These are phyloP conservation scores for Trichoderma gracile DNA, from an alignment of 2,329 filamentous ascomycete species.

Conservation along the genomic window DNA sequence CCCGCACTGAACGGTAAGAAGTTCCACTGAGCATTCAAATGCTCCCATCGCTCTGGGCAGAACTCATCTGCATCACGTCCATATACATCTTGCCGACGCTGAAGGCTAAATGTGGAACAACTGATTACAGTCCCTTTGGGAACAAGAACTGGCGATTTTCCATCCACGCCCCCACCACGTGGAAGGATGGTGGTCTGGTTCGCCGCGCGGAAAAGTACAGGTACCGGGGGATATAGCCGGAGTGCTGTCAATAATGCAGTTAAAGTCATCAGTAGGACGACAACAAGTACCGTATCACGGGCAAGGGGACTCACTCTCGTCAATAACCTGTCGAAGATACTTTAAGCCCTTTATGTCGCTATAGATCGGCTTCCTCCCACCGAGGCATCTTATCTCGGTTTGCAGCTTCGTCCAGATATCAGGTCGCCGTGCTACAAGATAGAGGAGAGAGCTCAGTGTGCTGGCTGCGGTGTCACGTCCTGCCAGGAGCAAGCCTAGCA, in stretches of 20 bases:
- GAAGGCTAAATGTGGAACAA: neutral
- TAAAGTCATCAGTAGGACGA: neutral
- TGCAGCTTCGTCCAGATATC: conserved; percentile 9
- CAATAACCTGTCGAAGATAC: conserved; percentile 3
- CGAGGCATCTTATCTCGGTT: neutral
- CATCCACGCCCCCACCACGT: neutral
- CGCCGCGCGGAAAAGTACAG: neutral
- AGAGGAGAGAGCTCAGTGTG: neutral
- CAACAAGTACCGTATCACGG: neutral
- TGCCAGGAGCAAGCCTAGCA: conserved; percentile 3
- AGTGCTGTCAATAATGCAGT: neutral
- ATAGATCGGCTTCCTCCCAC: neutral
- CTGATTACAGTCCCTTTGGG: conserved; percentile 4
- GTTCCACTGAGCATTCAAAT: neutral
- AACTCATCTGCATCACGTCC: neutral
- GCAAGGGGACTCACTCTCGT: neutral
- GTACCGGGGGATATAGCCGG: neutral
- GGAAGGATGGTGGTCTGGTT: neutral
- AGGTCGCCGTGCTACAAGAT: neutral
- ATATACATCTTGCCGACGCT: neutral
- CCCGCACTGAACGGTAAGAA: neutral
- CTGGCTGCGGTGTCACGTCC: conserved; percentile 4
- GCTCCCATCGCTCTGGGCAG: neutral
- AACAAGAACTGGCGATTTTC: neutral
- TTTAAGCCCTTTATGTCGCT: neutral